Evolutionary conservation across 495 filamentous ascomycete species (phyloP).

Genomic region (Hyaloscypha finlandica): DNA sequence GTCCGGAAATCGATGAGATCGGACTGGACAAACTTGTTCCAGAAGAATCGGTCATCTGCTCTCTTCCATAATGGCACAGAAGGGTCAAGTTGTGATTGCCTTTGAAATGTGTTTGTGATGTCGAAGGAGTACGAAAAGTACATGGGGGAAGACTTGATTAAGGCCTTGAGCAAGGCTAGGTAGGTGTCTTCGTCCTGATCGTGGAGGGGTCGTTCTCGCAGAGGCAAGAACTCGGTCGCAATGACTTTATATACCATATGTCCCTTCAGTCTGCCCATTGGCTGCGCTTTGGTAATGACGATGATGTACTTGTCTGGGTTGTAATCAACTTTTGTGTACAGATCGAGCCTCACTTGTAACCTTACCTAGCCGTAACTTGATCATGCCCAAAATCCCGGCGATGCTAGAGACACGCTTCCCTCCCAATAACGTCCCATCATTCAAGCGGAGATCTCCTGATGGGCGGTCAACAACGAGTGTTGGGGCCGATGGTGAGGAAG

Average conservation of each 20-base stretch:
- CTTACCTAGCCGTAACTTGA: constrained; percentile 85
- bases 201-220: constrained; percentile 87
- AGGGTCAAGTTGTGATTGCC: constrained; percentile 73
- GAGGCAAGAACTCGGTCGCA: constrained; percentile 88
- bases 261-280: constrained; percentile 85
- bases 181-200: constrained; percentile 94
- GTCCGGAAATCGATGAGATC: constrained; percentile 86
- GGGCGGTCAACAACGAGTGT: constrained; percentile 88
- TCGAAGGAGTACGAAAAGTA: constrained; percentile 98
- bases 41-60: constrained; percentile 97
- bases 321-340: not conserved
- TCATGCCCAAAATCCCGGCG: constrained; percentile 88
- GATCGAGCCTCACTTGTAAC: not conserved
- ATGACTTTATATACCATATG: constrained; percentile 92
- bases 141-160: constrained; percentile 84
- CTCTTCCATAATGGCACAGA: constrained; percentile 81
- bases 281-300: constrained; percentile 90
- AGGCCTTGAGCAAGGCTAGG: constrained; percentile 71
- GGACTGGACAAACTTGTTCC: constrained; percentile 90
- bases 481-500: constrained; percentile 84
- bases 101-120: constrained; percentile 91
- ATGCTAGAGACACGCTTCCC: constrained; percentile 89
- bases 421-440: constrained; percentile 70
- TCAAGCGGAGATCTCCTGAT: constrained; percentile 86
- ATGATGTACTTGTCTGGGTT: constrained; percentile 90